These are phyloP conservation scores for Leptographium lundbergii DNA, from an alignment of 2,329 filamentous ascomycete species.

Conservation along the genomic window DNA sequence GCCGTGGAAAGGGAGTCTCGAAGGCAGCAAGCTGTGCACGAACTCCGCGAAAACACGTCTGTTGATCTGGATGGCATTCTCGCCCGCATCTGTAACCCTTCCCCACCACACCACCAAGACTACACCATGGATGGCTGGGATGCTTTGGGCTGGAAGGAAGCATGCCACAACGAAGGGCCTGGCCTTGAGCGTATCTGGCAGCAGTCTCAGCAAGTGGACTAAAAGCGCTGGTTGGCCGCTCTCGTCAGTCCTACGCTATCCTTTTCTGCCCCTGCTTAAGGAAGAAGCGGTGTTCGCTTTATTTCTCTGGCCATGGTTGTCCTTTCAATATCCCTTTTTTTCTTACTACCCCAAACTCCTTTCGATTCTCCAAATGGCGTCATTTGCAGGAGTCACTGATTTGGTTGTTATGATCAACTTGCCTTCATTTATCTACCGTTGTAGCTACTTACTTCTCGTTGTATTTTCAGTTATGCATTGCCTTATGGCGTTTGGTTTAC, in stretches of 20 bases:
- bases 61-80: slow-evolving; percentile 7
- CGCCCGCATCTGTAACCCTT: slow-evolving; percentile 2
- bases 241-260: too few relatives aligned
- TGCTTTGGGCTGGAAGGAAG: slow-evolving; percentile 12
- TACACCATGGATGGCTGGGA: slow-evolving; percentile 10
- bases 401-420: neutral
- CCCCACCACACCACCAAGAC: slow-evolving; percentile 4
- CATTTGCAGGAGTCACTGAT: neutral
- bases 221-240: neutral
- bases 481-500: slow-evolving; percentile 3
- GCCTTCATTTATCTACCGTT: neutral
- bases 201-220: neutral
- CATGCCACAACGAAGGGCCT: neutral
- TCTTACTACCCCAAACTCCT: too few relatives aligned
- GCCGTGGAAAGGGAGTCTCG: slow-evolving; percentile 45
- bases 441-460: neutral
- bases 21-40: slow-evolving; percentile 32
- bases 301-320: too few relatives aligned
- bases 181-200: slow-evolving; percentile 7
- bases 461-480: neutral
- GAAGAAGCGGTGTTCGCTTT: too few relatives aligned
- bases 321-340: neutral
- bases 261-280: too few relatives aligned
- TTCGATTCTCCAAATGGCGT: too few relatives aligned
- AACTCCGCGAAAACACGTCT: slow-evolving; percentile 1